These are phyloP conservation scores for Fusarium sulawesiense DNA, from an alignment of 2,329 filamentous ascomycete genomes.

Conservation along the genomic window DNA sequence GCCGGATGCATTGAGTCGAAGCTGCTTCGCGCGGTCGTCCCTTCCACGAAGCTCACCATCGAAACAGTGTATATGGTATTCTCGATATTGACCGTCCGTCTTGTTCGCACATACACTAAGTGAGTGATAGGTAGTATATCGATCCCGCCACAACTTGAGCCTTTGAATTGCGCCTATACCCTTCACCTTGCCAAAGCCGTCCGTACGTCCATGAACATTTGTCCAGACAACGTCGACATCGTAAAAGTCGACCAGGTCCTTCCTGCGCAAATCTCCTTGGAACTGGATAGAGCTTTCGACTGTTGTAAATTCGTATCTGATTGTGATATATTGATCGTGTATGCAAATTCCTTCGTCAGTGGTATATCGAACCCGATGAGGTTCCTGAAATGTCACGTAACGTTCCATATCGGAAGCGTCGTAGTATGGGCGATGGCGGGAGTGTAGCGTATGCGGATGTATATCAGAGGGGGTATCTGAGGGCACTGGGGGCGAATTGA, in stretches of 20 bases:
- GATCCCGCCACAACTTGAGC: constrained; percentile 64
- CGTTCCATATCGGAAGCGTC: constrained; percentile 63
- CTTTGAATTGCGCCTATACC: constrained; percentile 64
- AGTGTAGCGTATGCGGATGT: constrained; percentile 62
- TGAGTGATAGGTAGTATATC: constrained; percentile 60
- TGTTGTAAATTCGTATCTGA: constrained; percentile 64
- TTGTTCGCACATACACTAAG: constrained; percentile 62
- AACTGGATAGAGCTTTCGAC: constrained; percentile 61
- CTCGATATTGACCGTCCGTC: constrained; percentile 58
- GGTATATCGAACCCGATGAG: constrained; percentile 61
- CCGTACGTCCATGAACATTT: constrained; percentile 61
- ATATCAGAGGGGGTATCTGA: constrained; percentile 58
- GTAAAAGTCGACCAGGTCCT: constrained; percentile 62
- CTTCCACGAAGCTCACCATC: constrained; percentile 59
- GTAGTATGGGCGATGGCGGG: constrained; percentile 62
- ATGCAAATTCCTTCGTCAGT: constrained; percentile 59
- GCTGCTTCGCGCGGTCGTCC: constrained; percentile 59
- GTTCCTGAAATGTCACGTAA: constrained; percentile 60
- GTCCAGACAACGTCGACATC: constrained; percentile 66
- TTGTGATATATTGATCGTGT: constrained; percentile 61
- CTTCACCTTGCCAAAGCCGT: constrained; percentile 62
- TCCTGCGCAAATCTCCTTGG: constrained; percentile 61
- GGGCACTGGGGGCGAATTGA: constrained; percentile 53
- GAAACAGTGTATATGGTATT: constrained; percentile 61
- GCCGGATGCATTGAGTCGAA: constrained; percentile 56